Evolutionary conservation across 495 filamentous ascomycete species (phyloP), one percentile per base, ranked within the genome.

Genomic region (Schizothecium vesticola): DNA sequence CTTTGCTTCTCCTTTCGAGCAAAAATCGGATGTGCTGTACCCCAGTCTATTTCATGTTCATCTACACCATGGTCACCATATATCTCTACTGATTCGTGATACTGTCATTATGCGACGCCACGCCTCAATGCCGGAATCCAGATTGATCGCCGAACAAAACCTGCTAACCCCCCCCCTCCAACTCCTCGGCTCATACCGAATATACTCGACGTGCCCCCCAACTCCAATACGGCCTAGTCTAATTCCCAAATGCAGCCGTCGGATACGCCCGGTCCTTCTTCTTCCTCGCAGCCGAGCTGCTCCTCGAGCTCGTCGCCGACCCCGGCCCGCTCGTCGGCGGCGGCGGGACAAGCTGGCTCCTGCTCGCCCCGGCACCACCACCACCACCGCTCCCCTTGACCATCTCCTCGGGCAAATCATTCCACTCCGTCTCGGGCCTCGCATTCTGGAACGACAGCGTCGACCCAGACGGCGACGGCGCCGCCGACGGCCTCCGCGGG

Each of bases 381-480:
- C 31, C 43, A 51, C 43, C 19, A 8, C 43, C 16, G 16, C 36
- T 51, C 19, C 43, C 43, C 43, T 51, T 51, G 43, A 82, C 77
- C 81, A 87, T 85, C 22, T 87, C 84, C 5, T 78, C 74, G 0
- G 85, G 85, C 9, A 87, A 67, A 67, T 87, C 85, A 71, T 87
- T 87, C 85, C 85, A 87, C 71, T 87, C 85, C n/a, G 72, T 79
- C 24, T 82, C 80, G 36, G 85, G 83, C 21, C 83, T 78, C 69
- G 73, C 59, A 63, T 82, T 85, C 69, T 86, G 84, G 74, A 77
- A 87, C 4, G 84, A 89, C 26, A 77, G 69, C 3, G 76, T 75
- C 2, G 75, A 72, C 3, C 67, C 58, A 2, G 71, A 66, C 5
- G 71, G 51, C 29, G 75, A 67, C 36, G 72, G 26, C 24, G 73